Conservation (phyloP, 768 basidiomycete genomes). For the Amylocystis lapponica region DNA sequence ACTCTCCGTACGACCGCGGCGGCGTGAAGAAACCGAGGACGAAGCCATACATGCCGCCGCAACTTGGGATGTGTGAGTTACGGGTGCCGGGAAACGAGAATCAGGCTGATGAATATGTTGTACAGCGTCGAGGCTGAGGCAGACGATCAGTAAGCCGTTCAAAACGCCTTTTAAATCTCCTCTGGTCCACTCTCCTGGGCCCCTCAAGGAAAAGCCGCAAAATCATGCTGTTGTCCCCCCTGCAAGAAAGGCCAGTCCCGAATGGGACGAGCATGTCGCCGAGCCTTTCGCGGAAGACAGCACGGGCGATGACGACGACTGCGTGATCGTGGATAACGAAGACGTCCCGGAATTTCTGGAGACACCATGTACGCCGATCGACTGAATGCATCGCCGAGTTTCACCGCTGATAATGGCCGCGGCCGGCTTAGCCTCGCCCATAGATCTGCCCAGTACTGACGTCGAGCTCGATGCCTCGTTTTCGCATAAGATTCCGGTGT, state of each 20-base stretch:
- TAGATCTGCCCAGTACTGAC: slow-evolving; percentile 13
- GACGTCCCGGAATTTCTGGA: slow-evolving; percentile 3
- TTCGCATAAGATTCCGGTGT: slow-evolving; percentile 24
- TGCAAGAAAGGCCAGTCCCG: no score
- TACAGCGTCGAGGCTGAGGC: slow-evolving; percentile 8
- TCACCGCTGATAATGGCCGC: background rate
- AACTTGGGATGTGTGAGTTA: slow-evolving; percentile 10
- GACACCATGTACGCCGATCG: background rate
- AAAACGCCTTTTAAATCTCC: slow-evolving; percentile 31
- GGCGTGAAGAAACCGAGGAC: slow-evolving; percentile 3
- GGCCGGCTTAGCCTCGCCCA: slow-evolving; percentile 8
- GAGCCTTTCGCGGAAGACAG: no score
- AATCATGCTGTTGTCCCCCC: no score
- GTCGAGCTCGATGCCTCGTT: slow-evolving; percentile 23
- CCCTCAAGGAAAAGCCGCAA: background rate
- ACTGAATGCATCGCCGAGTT: background rate
- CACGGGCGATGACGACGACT: no score
- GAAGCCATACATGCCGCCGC: background rate
- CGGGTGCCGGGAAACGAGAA: background rate
- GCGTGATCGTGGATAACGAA: no score
- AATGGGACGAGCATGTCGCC: no score
- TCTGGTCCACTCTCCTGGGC: no score
- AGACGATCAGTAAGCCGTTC: slow-evolving; percentile 12
- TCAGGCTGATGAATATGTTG: background rate
- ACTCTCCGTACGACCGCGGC: background rate